Evolutionary conservation across 202 grass and related monocot genomes (phyloP).

Genomic region (Setaria viridis): DNA sequence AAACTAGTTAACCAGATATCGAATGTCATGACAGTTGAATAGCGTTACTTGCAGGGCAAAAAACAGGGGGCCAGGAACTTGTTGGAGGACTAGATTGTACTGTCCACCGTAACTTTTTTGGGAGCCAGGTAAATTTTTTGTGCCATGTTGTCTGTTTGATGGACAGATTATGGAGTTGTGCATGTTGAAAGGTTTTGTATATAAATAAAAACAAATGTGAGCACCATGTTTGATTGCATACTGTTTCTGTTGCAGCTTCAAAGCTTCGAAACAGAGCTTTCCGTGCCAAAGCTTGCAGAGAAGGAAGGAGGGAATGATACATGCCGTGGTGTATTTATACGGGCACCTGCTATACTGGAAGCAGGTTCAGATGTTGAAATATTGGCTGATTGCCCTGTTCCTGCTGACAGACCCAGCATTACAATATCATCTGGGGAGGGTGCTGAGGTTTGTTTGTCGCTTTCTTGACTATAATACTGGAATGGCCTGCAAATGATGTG

Average conservation of each 20-base stretch:
- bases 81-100: conserved; percentile 93
- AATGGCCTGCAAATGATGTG: neutral
- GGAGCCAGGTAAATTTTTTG: conserved; percentile 71
- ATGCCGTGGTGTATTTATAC: conserved; percentile 94
- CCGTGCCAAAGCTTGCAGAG: conserved; percentile 81
- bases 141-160: neutral
- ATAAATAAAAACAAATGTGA: conserved; percentile 19
- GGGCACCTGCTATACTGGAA: conserved; percentile 94
- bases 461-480: neutral
- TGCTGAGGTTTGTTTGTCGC: conserved; percentile 58
- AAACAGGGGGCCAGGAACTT: conserved; percentile 87
- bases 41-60: conserved; percentile 59
- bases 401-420: conserved; percentile 52
- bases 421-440: conserved; percentile 53
- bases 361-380: conserved; percentile 83
- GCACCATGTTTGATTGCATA: conserved; percentile 30
- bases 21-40: neutral
- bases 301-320: conserved; percentile 73
- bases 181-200: neutral
- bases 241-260: conserved; percentile 79
- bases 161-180: neutral
- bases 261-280: conserved; percentile 90
- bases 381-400: conserved; percentile 83
- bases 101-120: conserved; percentile 97
- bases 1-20: neutral